Base-by-base conservation (phyloP, 192 early-diverging fungal species). In the Coemansia sp. region DNA sequence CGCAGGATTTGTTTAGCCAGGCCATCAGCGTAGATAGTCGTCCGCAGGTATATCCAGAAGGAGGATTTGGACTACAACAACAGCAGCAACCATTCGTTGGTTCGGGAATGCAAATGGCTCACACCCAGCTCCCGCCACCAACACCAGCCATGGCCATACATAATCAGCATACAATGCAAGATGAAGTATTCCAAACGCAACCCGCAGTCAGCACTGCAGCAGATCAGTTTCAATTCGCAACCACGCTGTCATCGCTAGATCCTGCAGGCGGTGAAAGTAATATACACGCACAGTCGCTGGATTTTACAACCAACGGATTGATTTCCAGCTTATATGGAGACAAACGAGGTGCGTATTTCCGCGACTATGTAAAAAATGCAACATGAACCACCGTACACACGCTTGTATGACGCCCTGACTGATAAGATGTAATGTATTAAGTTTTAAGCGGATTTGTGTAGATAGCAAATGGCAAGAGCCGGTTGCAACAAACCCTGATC, bases 401-500 rank as follows among this genome's bases (percentile, higher is more conserved):
- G 14, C 38, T 44, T 44, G 14, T 44, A 44, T 44, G 4, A 44
- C 38, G 38, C 16, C 38, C 1, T 44, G 38, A 16, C 14, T 44
- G 38, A 44, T 44, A 16, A 44, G 12, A 44, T 44, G 38, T 44
- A 44, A 16, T 16, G 1, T 44, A 44, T 16, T 44, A 0, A 16
- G 38, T 44, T 44, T 44, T 44, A 53, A 26, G 22, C 51, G 7
- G 21, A 53, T 12, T 65, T 64, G 41, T 78, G 70, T 78, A 78
- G 76, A 69, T 66, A 61, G 57, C 61, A 77, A 53, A 51, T 65
- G 66, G 69, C 62, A 54, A 26, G 67, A 78, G 0, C 25, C 69
- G 31, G 59, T 55, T 24, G 19, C 64, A n/a, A 7, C 18, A 14
- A 32, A 28, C 27, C 28, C 60, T 2, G 67, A 73, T 5, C 27